These are phyloP conservation scores for Talaromyces islandicus DNA, from an alignment of 2,329 filamentous ascomycete species.

Conservation along the genomic window DNA sequence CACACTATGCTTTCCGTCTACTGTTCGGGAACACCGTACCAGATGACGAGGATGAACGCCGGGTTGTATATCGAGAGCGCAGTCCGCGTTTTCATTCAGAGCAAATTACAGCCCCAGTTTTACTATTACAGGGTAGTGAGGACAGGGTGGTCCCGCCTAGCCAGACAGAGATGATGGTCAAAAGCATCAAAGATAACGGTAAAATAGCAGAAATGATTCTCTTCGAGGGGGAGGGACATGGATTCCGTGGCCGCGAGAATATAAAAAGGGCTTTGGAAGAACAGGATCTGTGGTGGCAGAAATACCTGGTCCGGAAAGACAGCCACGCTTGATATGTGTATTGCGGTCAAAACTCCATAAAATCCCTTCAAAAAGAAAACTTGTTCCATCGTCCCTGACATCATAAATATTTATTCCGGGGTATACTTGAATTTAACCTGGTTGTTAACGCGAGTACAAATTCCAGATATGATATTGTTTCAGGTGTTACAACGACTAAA, in stretches of 20 bases:
- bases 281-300: background rate
- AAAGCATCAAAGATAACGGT: background rate
- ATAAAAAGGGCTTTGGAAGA: background rate
- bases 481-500: too few relatives aligned
- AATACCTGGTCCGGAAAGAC: background rate
- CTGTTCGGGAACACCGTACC: conserved; percentile 28
- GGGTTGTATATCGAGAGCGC: conserved; percentile 39
- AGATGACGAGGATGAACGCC: conserved; percentile 35
- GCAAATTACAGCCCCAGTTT: conserved; percentile 45
- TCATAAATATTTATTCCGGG: too few relatives aligned
- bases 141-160: conserved; percentile 56
- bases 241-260: background rate
- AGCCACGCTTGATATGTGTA: background rate
- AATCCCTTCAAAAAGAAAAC: background rate
- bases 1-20: conserved; percentile 45
- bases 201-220: conserved; percentile 1
- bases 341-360: background rate
- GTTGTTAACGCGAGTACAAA: too few relatives aligned
- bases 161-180: conserved; percentile 49
- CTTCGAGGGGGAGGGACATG: background rate
- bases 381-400: too few relatives aligned
- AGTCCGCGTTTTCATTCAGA: conserved; percentile 46
- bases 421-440: too few relatives aligned
- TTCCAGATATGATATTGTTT: too few relatives aligned
- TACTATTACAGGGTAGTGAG: conserved; percentile 51